Base-by-base conservation (phyloP, 495 filamentous ascomycete genomes). In the Pseudevernia furfuracea region DNA sequence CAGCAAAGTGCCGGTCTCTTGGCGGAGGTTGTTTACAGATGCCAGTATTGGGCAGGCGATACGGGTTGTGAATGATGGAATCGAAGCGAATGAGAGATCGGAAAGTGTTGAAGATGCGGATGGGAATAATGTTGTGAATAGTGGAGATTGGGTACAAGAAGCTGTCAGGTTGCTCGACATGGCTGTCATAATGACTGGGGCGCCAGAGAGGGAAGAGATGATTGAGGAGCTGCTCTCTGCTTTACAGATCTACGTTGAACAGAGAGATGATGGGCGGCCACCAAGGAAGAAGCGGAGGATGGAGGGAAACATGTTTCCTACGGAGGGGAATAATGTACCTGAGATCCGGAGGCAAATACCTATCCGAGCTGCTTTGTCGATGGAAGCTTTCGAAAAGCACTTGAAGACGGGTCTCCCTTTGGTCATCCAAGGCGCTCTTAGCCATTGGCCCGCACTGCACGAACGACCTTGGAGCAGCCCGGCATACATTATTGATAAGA, bases 141-240 rank as follows among this genome's bases (percentile, higher is more conserved):
- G 43, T 5, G 21, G 55, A 74, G 63, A 73, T 8, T 76, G 77
- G 74, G 62, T 79, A 0, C 65, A 72, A 36, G 67, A 74, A 4
- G 78, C 86, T n/a, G 80, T 96, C 30, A 75, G 80, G 59, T 74
- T 78, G 4, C 80, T 96, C 0, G 94, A 98, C 67, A 86, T 86
- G 72, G 88, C 90, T 0, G 70, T 94, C 57, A 93, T 96, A 57
- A 85, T 96, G 72, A 82, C 90, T 30, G 94, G 92, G 0, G 89
- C 85, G 0, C 84, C 85, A 5, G 72, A 81, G 4, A 82, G 88
- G n/a, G 81, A 82, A 63, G 73, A 69, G n/a, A 78, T 85, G 70
- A 80, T 93, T 57, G 81, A 89, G 59, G 63, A 67, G 41, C 71
- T 85, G 1, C 69, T 90, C 19, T 49, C 14, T 7, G 62, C 53